Base-by-base conservation (phyloP, 176 grass and related monocot genomes). In the Guadua angustifolia region DNA sequence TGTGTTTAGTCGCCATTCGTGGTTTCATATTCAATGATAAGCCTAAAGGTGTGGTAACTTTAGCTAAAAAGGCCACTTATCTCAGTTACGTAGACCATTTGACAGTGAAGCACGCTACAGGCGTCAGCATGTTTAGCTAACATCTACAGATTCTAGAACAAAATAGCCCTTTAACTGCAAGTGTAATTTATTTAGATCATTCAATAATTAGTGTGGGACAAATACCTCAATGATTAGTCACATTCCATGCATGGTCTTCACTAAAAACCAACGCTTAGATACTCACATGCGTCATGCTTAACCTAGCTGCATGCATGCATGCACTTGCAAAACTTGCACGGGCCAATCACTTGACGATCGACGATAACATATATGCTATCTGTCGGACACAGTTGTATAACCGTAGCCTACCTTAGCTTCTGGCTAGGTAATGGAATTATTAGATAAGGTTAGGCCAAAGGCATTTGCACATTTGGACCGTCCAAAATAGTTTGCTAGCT, bases 401-500 rank as follows among this genome's bases (percentile, higher is more conserved):
- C 32, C 0, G 29, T 57, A 16, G 25, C 40, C 73, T 43, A 17
- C n/a, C n/a, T 21, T 58, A 4, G 39, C n/a, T 66, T 19, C 25
- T 39, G 35, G 61, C 4, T 49, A 19, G 66, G 38, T 53, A 12
- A 79, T 62, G 9, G 32, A 75, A 76, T 77, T 53, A 46, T 64
- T 36, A 11, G 43, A 76, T 62, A 85, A 81, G 53, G 77, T 82
- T 85, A 89, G 88, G 73, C 58, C 56, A 59, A 57, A 78, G 66
- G 57, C 83, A 86, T 90, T 77, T 60, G 73, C 49, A 79, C 60
- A 83, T 50, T 86, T 86, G 39, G n/a, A 55, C 58, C 38, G 58
- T 49, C 79, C 55, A 57, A 81, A 57, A 77, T 81, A 64, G 77
- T 70, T 52, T 29, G 69, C 77, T 35, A 33, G 33, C 18, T 53